These are phyloP conservation scores for Diaporthe citriasiana DNA, from an alignment of 2,329 filamentous ascomycete species.

Conservation along the genomic window DNA sequence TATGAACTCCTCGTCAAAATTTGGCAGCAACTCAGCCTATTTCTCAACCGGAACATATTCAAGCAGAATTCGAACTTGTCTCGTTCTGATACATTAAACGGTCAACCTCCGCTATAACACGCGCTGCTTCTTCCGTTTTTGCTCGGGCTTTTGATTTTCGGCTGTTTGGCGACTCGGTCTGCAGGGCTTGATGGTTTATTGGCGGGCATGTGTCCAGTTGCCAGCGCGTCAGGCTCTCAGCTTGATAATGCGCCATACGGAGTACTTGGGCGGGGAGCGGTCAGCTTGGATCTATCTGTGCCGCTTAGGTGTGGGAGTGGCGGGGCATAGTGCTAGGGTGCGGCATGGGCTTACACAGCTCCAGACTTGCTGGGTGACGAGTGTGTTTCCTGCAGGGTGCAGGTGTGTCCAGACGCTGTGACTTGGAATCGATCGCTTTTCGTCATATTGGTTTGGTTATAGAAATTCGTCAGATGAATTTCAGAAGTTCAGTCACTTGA, in stretches of 20 bases:
- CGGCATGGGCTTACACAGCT: conserved; percentile 1
- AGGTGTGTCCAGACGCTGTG: not conserved
- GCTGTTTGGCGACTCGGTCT: not conserved
- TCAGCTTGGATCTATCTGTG: not conserved
- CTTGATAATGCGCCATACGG: not conserved
- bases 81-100: not conserved
- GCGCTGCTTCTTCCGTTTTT: not conserved
- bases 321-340: not conserved
- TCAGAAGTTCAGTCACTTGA: not conserved
- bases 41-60: not conserved
- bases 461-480: not conserved
- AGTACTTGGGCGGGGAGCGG: not conserved
- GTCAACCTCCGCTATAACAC: not conserved
- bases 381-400: not conserved
- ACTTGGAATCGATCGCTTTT: conserved; percentile 7
- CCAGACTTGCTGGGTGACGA: not conserved
- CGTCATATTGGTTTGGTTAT: not conserved
- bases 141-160: not conserved
- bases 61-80: not conserved
- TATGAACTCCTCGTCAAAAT: not conserved
- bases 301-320: not conserved
- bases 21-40: not conserved
- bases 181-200: not conserved
- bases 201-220: not conserved
- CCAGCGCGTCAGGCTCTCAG: not conserved